Evolutionary conservation across 75 land plant genomes (phyloP), one percentile per base, ranked within the genome.

Genomic region (Pinus albicaulis): DNA sequence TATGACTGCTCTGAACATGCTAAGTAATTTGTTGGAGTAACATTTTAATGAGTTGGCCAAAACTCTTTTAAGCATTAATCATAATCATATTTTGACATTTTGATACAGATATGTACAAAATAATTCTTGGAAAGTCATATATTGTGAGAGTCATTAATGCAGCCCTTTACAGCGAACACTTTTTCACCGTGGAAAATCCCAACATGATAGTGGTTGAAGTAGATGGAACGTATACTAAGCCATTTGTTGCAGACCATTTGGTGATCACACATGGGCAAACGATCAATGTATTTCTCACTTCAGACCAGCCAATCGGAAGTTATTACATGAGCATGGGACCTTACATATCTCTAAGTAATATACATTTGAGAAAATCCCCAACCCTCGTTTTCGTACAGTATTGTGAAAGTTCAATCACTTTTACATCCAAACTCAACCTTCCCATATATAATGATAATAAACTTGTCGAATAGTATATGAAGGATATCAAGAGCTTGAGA

Each of bases 231-330:
- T 86, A 81, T 74, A 75, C 82, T 5, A 84, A 81, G 64, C 91
- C 88, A 1, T 74, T 66, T 31, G 55, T 24, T 14, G 79, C 82
- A 19, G 65, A 75, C 17, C 63, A 61, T 66, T 62, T 89, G n/a
- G 48, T 77, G 71, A 71, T 89, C 15, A 55, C 84, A 8, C 91
- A 88, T 12, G 91, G 91, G n/a, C 88, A 89, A 76, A 83, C 91
- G 10, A 74, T 83, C 28, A 82, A 86, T 48, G 84, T 82, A 26
- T 79, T 89, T 4, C 8, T 89, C 14, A 63, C 80, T 12, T 80
- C 88, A 3, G 77, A 86, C 59, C 80, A 81, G 25, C 26, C 74
- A 41, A 71, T 78, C 10, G 72, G 61, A 26, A 75, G 3, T 22
- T 86, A 86, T 56, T 79, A 75, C 79, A 86, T 86, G 80, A 83